Evolutionary conservation across 805 yeast species (phyloP), one percentile per base, ranked within the genome.

Genomic region (Pichia exigua): DNA sequence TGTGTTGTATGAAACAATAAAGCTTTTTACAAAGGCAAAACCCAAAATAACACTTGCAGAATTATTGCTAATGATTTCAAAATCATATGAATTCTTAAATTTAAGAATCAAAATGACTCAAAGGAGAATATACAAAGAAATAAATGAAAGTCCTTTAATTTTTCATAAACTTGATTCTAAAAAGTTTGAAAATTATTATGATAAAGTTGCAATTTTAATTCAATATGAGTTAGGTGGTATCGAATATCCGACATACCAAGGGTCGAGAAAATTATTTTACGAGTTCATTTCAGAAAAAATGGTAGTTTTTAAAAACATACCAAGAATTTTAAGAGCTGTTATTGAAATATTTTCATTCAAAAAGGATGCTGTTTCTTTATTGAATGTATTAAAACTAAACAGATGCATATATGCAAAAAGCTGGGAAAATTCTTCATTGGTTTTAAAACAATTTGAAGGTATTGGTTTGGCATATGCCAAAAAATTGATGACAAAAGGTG

Each of bases 221-320:
- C 82, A 79, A 54, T 74, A 68, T 59, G 82, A 77, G 48, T 63
- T 79, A 10, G 78, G 82, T 1, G 79, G 80, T 0, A 45, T 73
- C 4, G 79, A 74, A 27, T 74, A 62, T 48, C 82, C 83, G 1
- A 58, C 57, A 3, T 74, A 69, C 50, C 66, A 61, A 6, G 79
- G 76, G 1, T 66, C 78, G 1, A 47, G 54, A 28, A 72, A 71
- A 46, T 61, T 70, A 17, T 72, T 68, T 40, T 66, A 68, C 28
- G 58, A 71, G 2, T 70, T 79, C 54, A 57, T 66, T 8, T 71
- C 73, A 35, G 84, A 80, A 49, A 76, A 74, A 50, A 44, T 66
- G 13, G 56, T 63, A n/a, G 66, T 75, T 4, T 71, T 76, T 54
- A 71, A 71, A 53, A 76, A 71, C 51, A 54, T 73, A 9, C 67